A percentile compares a stretch with the other conserved stretches of the same genome.
These are phyloP conservation scores for Scortechinia acanthostroma DNA, from an alignment of 2,329 filamentous ascomycete species.

Conservation along the genomic window DNA sequence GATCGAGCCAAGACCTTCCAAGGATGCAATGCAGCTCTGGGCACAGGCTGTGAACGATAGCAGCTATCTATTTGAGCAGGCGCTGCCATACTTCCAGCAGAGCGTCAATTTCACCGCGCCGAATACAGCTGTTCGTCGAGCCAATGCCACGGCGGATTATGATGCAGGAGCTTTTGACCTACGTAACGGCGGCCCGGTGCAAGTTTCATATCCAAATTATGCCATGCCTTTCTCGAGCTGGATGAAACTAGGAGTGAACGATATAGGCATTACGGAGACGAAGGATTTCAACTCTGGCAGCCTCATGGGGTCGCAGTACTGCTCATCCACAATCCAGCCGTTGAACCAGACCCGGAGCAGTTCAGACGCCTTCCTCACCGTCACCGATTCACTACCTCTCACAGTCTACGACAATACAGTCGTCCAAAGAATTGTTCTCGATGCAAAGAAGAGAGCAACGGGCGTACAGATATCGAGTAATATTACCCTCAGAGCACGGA, in stretches of 20 bases:
- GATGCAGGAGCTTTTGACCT: slow-evolving; percentile 12
- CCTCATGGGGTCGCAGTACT: not conserved
- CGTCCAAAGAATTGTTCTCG: slow-evolving; percentile 8
- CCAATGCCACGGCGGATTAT: slow-evolving; percentile 13
- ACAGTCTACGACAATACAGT: slow-evolving; percentile 6
- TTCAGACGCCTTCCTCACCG: slow-evolving; percentile 5
- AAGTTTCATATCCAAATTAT: slow-evolving; percentile 22
- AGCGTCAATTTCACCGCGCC: slow-evolving; percentile 17
- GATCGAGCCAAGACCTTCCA: slow-evolving; percentile 11
- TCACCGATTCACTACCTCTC: slow-evolving; percentile 5
- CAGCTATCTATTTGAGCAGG: slow-evolving; percentile 18
- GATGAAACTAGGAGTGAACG: slow-evolving; percentile 16
- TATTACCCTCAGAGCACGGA: slow-evolving; percentile 8
- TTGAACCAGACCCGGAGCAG: not conserved
- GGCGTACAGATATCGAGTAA: slow-evolving; percentile 5
- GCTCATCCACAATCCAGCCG: not conserved
- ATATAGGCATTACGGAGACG: slow-evolving; percentile 12
- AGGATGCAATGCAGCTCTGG: slow-evolving; percentile 17
- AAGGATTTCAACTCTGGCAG: slow-evolving; percentile 14
- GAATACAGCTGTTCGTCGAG: slow-evolving; percentile 7
- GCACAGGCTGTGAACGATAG: slow-evolving; percentile 18
- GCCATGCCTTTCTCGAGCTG: slow-evolving; percentile 20
- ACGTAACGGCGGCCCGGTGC: slow-evolving; percentile 13
- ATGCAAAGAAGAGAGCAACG: slow-evolving; percentile 3
- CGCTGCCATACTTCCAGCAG: slow-evolving; percentile 17